Conservation (phyloP, 164 flowering plant genomes). For the Chimonanthus praecox region DNA sequence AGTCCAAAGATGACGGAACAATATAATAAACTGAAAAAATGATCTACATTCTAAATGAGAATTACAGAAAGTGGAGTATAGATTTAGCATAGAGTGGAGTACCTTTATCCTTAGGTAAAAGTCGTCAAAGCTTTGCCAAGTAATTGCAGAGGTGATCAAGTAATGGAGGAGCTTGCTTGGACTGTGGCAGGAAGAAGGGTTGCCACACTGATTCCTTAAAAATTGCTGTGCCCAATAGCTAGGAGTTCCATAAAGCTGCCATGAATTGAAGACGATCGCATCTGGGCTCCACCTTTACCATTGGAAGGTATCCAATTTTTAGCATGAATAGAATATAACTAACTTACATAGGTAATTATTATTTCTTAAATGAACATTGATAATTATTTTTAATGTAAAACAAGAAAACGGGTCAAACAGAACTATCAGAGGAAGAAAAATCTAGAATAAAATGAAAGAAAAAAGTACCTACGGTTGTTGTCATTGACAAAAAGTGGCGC, state of each 20-base stretch:
- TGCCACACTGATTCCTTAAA: conserved; percentile 76
- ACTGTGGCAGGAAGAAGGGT: conserved; percentile 50
- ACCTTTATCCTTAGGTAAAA: conserved; percentile 70
- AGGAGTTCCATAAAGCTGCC: conserved; percentile 74
- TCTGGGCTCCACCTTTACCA: conserved; percentile 79
- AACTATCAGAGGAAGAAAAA: not conserved
- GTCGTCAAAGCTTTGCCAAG: conserved; percentile 35
- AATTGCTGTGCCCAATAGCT: conserved; percentile 86
- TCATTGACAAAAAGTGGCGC: conserved; percentile 89
- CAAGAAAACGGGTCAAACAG: not conserved
- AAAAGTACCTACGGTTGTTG: conserved; percentile 66
- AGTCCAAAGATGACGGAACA: too few species aligned
- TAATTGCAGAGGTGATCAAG: conserved; percentile 74
- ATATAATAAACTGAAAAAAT: not conserved
- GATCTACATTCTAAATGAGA: not conserved
- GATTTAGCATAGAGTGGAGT: not conserved
- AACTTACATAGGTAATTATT: not conserved
- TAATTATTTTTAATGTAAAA: not conserved
- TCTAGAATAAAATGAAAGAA: not conserved
- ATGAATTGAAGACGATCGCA: conserved; percentile 83
- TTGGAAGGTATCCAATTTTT: conserved; percentile 1
- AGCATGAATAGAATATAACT: not conserved
- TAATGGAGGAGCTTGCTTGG: conserved; percentile 32
- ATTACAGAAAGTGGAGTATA: not conserved
- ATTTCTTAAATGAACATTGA: not conserved